Conservation (phyloP, 306 rosid species). For the Castanospermum australe region DNA sequence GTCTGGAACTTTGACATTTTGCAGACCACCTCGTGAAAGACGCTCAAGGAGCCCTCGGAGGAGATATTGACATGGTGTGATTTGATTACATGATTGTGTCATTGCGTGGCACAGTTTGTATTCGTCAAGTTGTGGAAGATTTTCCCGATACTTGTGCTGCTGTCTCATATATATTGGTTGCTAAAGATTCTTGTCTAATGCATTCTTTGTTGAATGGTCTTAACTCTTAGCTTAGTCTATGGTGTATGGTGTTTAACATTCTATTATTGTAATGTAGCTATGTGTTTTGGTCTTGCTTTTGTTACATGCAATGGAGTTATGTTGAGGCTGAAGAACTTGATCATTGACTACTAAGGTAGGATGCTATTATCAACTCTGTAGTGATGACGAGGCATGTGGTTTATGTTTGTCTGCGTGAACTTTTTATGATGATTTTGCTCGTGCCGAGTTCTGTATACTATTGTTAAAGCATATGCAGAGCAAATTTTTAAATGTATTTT, state of each 20-base stretch:
- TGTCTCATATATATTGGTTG: conserved; percentile 24
- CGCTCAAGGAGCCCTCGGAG: conserved; percentile 98
- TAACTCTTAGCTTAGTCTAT: conserved; percentile 20
- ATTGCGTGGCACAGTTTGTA: conserved; percentile 25
- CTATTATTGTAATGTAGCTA: conserved; percentile 7
- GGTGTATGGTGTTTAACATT: conserved; percentile 18
- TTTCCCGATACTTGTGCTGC: conserved; percentile 32
- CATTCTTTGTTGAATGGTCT: conserved; percentile 26
- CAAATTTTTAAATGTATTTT: too few species aligned
- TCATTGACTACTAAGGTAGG: neutral
- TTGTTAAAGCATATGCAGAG: too few species aligned
- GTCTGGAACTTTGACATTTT: conserved; percentile 20
- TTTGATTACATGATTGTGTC: conserved; percentile 30
- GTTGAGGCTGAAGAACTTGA: neutral
- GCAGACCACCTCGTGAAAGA: conserved; percentile 75
- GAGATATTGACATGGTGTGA: conserved; percentile 57
- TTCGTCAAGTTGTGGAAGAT: conserved; percentile 15
- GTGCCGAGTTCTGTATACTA: too few species aligned
- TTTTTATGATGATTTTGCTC: too few species aligned
- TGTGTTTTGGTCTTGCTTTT: conserved; percentile 22
- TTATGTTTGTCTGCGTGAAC: neutral
- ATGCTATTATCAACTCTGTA: neutral
- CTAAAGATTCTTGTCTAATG: conserved; percentile 20
- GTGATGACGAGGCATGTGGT: neutral
- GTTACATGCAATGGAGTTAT: conserved; percentile 16